These are phyloP conservation scores for Salvia miltiorrhiza DNA, from an alignment of 257 asterid species.

Conservation along the genomic window DNA sequence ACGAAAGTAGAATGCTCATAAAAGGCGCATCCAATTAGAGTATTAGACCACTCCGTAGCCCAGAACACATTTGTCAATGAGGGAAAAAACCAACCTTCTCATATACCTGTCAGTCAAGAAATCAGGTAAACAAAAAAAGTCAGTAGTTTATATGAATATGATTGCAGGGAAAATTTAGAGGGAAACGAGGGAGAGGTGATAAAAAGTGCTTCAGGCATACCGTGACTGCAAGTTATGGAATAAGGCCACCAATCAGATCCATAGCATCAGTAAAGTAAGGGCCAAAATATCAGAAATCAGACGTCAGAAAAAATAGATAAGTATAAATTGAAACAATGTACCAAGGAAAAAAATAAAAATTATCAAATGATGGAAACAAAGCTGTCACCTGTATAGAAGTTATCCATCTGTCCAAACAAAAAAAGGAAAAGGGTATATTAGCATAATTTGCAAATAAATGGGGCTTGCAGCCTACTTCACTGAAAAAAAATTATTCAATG, in stretches of 20 bases:
- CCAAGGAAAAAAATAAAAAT: background rate
- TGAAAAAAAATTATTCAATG: background rate
- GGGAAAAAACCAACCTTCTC: constrained; percentile 47
- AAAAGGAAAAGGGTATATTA: constrained; percentile 15
- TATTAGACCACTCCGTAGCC: background rate
- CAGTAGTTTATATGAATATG: constrained; percentile 6
- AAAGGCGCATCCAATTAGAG: constrained; percentile 10
- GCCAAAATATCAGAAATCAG: constrained; percentile 25
- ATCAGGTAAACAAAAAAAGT: constrained; percentile 23
- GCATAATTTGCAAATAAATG: background rate
- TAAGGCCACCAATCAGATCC: constrained; percentile 35
- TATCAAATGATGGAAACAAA: constrained; percentile 2
- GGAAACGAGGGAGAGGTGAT: constrained; percentile 1
- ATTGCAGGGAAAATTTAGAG: constrained; percentile 11
- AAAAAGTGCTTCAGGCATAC: constrained; percentile 33
- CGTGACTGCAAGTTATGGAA: constrained; percentile 59
- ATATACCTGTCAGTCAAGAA: constrained; percentile 54
- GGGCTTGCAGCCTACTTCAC: background rate
- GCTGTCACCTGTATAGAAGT: constrained; percentile 75
- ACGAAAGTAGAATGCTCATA: background rate
- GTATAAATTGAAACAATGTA: background rate
- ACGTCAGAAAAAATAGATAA: background rate
- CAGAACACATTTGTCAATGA: background rate
- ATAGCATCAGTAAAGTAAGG: constrained; percentile 22
- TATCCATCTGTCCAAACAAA: constrained; percentile 67